Evolutionary conservation across 441 rosid species (phyloP), one percentile per base, ranked within the genome.

Genomic region (Aquilaria agallochum): DNA sequence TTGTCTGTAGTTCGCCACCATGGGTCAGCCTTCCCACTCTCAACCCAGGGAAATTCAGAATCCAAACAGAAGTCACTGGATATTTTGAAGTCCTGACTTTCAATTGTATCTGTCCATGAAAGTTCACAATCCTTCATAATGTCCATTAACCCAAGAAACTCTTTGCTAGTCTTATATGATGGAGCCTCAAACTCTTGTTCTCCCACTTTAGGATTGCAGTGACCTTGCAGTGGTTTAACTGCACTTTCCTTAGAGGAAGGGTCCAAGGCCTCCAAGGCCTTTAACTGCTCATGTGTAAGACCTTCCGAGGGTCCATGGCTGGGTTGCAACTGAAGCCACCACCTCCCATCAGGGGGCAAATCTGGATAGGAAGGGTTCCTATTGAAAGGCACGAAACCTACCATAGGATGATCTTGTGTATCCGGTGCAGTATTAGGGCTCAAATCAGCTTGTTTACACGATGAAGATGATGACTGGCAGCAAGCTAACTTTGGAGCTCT

Each of bases 401-500:
- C 32, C 60, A 70, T 57, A 68, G 87, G 69, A 56, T 72, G 84
- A 67, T 81, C 83, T 3, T 64, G 72, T 47, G 66, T 65, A 47
- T 82, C 87, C 60, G 76, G 64, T 60, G 62, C 77, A 68, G 72
- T 74, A 48, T 85, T 59, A 49, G 90, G 80, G 40, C 64, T 84
- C 13, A 83, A 76, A 34, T 87, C 90, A 55, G 71, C 72, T 36
- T 67, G 84, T 68, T 79, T 84, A 58, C 82, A 60, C 11, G 86
- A 72, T 36, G 94, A 69, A 68, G 84, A 69, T n/a, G 95, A 79
- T 44, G 98, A 87, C 34, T 89, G 97, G 70, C 88, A 86, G 69
- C 74, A 95, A 46, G 99, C 94, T 70, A 95, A 67, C 75, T 89
- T 92, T 30, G 99, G 99, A 73, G 99, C 99, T 76, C 98, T 77